Evolutionary conservation across 768 basidiomycete genomes (phyloP).

Genomic region (Calocera viscosa): DNA sequence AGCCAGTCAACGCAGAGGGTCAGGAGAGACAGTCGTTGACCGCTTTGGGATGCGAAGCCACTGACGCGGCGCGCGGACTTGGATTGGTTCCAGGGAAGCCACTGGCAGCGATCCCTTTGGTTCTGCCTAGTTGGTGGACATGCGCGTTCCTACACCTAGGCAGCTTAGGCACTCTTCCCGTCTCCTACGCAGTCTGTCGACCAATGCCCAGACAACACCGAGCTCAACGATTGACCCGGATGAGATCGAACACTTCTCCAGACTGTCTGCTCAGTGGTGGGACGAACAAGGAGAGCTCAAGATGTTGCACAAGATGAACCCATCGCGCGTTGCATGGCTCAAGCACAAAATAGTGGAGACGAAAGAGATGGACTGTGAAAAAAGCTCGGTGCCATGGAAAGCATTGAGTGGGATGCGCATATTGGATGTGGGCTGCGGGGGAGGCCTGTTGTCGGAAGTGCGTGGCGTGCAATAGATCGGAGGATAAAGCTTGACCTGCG

Average conservation of each 20-base stretch:
- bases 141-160: not conserved
- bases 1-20: not conserved
- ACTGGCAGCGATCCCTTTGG: not conserved
- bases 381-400: constrained; percentile 22
- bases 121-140: not conserved
- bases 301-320: constrained; percentile 90
- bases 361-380: constrained; percentile 35
- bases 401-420: constrained; percentile 55
- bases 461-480: not conserved
- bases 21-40: not conserved
- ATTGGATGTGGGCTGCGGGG: constrained; percentile 90
- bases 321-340: constrained; percentile 70
- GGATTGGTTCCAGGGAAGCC: not conserved
- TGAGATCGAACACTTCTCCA: constrained; percentile 83
- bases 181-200: not conserved
- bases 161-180: not conserved
- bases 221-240: constrained; percentile 48
- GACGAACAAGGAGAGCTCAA: constrained; percentile 83
- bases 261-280: constrained; percentile 89
- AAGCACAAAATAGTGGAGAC: constrained; percentile 58
- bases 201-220: not conserved
- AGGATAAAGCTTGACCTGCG: constrained; percentile 10
- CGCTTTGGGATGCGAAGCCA: not conserved
- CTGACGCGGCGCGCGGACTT: not conserved
- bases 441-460: constrained; percentile 86